A percentile compares a stretch with the other conserved stretches of the same genome.
These are phyloP conservation scores for Rhizophagus clarus DNA, from an alignment of 192 early-diverging fungal genomes.

Conservation along the genomic window DNA sequence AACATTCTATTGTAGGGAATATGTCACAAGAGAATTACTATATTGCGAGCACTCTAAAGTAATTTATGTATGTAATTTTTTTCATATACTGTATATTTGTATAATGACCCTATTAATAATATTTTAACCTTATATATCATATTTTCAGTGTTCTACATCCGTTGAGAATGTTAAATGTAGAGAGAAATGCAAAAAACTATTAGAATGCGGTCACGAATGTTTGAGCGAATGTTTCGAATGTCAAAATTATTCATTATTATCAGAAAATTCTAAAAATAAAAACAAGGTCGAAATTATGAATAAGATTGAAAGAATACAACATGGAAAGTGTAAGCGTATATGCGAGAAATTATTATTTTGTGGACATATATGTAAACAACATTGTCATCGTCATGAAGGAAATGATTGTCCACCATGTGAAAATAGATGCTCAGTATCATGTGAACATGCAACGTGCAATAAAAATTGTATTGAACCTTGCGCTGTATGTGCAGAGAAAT, in stretches of 20 bases:
- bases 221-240: conserved; percentile 43
- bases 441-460: conserved; percentile 46
- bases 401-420: conserved; percentile 45
- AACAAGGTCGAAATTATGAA: conserved; percentile 31
- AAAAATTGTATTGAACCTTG: conserved; percentile 43
- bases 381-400: neutral
- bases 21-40: conserved; percentile 41
- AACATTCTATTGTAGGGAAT: conserved; percentile 32
- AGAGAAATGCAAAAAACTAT: conserved; percentile 30
- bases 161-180: conserved; percentile 26
- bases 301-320: neutral
- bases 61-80: neutral
- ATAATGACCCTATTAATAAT: too few relatives aligned
- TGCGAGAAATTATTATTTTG: conserved; percentile 10
- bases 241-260: neutral
- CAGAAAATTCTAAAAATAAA: neutral
- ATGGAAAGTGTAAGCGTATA: conserved; percentile 36
- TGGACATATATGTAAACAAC: neutral
- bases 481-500: conserved; percentile 47
- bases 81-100: too few relatives aligned
- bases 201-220: conserved; percentile 49
- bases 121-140: neutral
- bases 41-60: conserved; percentile 32
- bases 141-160: conserved; percentile 33
- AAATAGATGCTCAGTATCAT: conserved; percentile 40